phyloP scores from a whole-genome alignment of 352 stramenopile genomes.

The Blastocystis sp. region DNA sequence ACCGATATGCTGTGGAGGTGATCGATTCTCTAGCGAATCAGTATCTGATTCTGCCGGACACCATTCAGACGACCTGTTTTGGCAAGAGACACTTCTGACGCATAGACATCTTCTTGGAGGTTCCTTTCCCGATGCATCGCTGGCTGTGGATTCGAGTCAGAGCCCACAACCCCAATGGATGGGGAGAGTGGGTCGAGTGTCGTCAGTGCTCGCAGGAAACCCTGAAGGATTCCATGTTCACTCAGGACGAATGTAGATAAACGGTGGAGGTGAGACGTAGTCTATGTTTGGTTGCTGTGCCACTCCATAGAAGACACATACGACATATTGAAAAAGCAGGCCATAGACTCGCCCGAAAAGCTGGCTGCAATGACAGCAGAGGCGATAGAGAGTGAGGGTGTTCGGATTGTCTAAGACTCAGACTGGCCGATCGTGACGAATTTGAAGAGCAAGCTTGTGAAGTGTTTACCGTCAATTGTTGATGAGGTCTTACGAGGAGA shows the following conservation, averaged over 20 bases:
- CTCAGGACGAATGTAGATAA: background rate
- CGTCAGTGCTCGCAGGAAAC: background rate
- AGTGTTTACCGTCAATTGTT: background rate
- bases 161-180: conserved; percentile 1
- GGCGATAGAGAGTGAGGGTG: background rate
- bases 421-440: background rate
- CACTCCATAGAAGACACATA: background rate
- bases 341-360: background rate
- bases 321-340: background rate
- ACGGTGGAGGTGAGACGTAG: background rate
- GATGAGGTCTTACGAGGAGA: background rate
- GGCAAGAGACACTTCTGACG: background rate
- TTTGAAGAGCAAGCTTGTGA: background rate
- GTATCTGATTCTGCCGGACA: background rate
- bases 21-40: background rate
- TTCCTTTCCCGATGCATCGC: background rate
- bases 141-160: background rate
- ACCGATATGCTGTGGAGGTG: background rate
- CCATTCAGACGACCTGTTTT: background rate
- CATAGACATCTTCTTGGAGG: background rate
- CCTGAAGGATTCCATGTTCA: background rate
- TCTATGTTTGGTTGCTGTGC: background rate
- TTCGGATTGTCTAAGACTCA: background rate
- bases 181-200: conserved; percentile 13
- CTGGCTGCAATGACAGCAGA: background rate